Evolutionary conservation across 2,329 filamentous ascomycete species (phyloP), one percentile per base, ranked within the genome.

Genomic region (Aspergillus transmontanensis): DNA sequence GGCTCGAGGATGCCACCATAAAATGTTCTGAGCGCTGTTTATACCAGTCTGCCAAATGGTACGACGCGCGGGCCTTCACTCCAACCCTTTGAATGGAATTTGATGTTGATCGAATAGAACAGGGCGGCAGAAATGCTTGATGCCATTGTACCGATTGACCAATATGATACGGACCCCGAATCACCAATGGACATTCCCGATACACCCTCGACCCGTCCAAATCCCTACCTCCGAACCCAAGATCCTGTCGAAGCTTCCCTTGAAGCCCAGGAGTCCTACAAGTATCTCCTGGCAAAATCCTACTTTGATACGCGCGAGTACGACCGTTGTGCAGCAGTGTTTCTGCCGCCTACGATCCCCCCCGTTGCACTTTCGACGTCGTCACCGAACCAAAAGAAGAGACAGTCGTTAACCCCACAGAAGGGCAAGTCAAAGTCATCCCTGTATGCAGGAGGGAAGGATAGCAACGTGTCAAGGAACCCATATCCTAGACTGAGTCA

Each of bases 21-120:
- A 93, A 93, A 75, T 98, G 94, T 81, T 96, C 93, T 1, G 95
- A 99, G 76, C 85, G 95, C 76, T 97, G 95, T 77, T 86, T 99
- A 14, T 98, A 97, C 74, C 94, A 97, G 73, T 95, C 94, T 7
- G 90, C 95, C 32, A 98, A 98, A 88, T 99, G 95, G 95, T 97
- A 71, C 28, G 21, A 23, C 26, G 6, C n/a, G 51, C 34, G 32
- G 30, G 11, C n/a, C 14, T 36, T 26, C n/a, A 5, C 32, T 26
- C 26, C n/a, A 10, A 1, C 26, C 21, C 10, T 14, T 48, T 26
- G 23, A 14, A 6, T 32, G 19, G 19, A 48, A 12, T 51, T n/a
- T 11, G 30, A 21, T 14, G 23, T 48, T 48, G 45, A 28, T 46
- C 19, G 10, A 10, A 12, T 57, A 60, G 43, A 66, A 45, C 74